Conservation (phyloP, 495 filamentous ascomycete genomes). For the Rhypophila decipiens region DNA sequence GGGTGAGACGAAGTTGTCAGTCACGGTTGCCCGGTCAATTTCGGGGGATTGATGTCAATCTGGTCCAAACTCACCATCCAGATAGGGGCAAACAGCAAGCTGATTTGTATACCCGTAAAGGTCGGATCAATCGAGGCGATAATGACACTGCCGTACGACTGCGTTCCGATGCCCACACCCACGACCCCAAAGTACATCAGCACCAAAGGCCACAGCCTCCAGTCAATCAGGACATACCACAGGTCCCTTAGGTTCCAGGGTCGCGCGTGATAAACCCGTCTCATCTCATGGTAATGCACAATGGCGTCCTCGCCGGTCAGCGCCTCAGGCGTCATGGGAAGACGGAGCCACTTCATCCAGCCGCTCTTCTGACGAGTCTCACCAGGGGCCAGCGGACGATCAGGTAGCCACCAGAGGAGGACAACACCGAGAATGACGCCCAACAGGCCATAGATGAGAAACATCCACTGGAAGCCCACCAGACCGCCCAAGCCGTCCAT, state of each 20-base stretch:
- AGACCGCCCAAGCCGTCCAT: conserved; percentile 76
- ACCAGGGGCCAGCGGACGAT: conserved; percentile 68
- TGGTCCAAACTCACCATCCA: conserved; percentile 80
- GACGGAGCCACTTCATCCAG: conserved; percentile 52
- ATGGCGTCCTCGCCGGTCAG: conserved; percentile 71
- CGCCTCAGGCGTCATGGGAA: conserved; percentile 60
- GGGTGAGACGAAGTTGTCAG: conserved; percentile 1
- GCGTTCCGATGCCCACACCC: conserved; percentile 82
- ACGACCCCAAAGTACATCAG: conserved; percentile 95
- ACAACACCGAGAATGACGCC: conserved; percentile 61
- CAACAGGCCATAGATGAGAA: conserved; percentile 77
- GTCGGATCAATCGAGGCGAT: conserved; percentile 69
- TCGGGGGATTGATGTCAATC: too few species aligned
- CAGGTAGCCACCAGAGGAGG: conserved; percentile 85
- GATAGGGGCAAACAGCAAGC: conserved; percentile 79
- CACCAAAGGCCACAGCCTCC: conserved; percentile 77
- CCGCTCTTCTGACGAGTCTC: conserved; percentile 35
- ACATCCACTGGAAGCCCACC: conserved; percentile 93
- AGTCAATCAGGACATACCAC: conserved; percentile 63
- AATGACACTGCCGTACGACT: conserved; percentile 80
- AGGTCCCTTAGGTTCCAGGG: conserved; percentile 68
- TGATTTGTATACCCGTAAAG: conserved; percentile 68
- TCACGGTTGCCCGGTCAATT: too few species aligned
- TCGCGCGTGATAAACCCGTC: conserved; percentile 65
- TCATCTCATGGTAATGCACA: conserved; percentile 80